Evolutionary conservation across 805 yeast species (phyloP).

Genomic region (Limtongia smithiae): DNA sequence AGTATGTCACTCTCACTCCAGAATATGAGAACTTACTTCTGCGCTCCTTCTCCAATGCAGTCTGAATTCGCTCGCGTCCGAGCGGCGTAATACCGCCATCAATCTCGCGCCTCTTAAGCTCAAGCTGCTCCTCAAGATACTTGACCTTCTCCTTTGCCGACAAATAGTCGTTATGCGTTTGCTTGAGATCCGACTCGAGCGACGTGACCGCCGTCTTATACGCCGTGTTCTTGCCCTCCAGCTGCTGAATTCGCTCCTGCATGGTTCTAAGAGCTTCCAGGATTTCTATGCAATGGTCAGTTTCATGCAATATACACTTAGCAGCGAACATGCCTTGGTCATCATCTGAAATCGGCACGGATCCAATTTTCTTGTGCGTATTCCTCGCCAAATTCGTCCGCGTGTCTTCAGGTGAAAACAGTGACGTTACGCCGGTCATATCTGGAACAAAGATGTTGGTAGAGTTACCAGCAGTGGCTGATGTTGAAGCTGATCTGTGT

Average conservation of each 20-base stretch:
- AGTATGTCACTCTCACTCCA: neutral
- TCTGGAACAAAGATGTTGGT: slow-evolving; percentile 17
- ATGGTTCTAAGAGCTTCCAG: slow-evolving; percentile 20
- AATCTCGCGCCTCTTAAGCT: slow-evolving; percentile 10
- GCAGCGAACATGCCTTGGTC: slow-evolving; percentile 10
- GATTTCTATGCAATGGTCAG: slow-evolving; percentile 7
- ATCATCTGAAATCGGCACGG: slow-evolving; percentile 26
- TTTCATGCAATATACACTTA: neutral
- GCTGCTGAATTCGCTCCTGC: slow-evolving; percentile 21
- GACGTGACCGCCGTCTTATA: slow-evolving; percentile 10
- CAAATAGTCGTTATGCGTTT: slow-evolving; percentile 4
- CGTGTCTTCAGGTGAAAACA: slow-evolving; percentile 14
- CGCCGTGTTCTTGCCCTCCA: slow-evolving; percentile 15
- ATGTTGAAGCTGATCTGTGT: neutral
- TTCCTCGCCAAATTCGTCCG: neutral
- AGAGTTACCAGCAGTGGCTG: neutral
- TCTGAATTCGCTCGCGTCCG: slow-evolving; percentile 8
- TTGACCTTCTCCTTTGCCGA: slow-evolving; percentile 1
- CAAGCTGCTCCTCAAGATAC: slow-evolving; percentile 18
- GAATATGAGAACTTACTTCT: neutral
- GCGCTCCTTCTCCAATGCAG: slow-evolving; percentile 20
- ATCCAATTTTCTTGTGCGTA: slow-evolving; percentile 16
- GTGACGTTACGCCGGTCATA: slow-evolving; percentile 24
- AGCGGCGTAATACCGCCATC: slow-evolving; percentile 7
- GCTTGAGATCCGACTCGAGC: slow-evolving; percentile 10